phyloP scores from a whole-genome alignment of 1,284 basidiomycete genomes.

The Tremellales sp. region DNA sequence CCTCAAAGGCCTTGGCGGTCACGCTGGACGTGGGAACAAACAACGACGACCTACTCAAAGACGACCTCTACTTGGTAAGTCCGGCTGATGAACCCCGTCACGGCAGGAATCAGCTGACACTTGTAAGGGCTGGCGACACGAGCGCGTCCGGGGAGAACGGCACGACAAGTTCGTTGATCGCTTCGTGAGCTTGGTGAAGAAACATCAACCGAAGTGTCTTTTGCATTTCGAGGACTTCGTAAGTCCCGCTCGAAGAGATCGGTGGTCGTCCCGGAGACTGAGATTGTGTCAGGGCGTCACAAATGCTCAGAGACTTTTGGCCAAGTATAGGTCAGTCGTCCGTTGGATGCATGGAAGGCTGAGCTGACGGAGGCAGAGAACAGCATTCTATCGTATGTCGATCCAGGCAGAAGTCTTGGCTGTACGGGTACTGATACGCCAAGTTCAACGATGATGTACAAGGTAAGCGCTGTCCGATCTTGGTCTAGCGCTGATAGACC shows the following conservation, averaged over 20 bases:
- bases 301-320: slow-evolving; percentile 67
- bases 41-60: slow-evolving; percentile 34
- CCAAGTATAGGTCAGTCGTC: slow-evolving; percentile 24
- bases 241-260: slow-evolving; percentile 1
- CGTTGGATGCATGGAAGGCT: not conserved
- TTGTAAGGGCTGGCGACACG: slow-evolving; percentile 33
- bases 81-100: not conserved
- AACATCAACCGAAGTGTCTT: slow-evolving; percentile 33
- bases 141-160: slow-evolving; percentile 32
- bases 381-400: slow-evolving; percentile 62
- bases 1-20: slow-evolving; percentile 55
- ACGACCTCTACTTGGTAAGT: slow-evolving; percentile 38
- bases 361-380: slow-evolving; percentile 54
- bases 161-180: slow-evolving; percentile 40
- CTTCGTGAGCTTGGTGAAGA: slow-evolving; percentile 37
- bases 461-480: too few species aligned
- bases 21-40: slow-evolving; percentile 65
- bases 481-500: slow-evolving; percentile 75
- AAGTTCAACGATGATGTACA: slow-evolving; percentile 73
- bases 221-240: slow-evolving; percentile 44
- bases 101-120: not conserved
- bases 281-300: slow-evolving; percentile 37
- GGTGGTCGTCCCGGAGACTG: not conserved
- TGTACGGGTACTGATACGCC: slow-evolving; percentile 3
- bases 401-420: not conserved